These are phyloP conservation scores for Mycena latifolia DNA, from an alignment of 768 basidiomycete species.

Conservation along the genomic window DNA sequence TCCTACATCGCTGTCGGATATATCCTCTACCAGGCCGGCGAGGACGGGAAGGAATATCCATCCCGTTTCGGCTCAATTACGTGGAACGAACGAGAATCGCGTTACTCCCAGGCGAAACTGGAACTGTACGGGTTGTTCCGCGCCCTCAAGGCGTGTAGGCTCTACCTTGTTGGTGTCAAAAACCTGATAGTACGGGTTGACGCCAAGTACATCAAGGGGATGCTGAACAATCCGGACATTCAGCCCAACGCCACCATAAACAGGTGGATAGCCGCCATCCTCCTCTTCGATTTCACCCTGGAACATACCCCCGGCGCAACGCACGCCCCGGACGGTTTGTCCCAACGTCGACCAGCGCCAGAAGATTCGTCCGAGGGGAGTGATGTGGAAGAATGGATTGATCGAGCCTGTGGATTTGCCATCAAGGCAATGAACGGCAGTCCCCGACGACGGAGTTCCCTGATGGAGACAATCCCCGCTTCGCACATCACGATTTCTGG, in stretches of 20 bases:
- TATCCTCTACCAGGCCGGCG: neutral
- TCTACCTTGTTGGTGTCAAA: constrained; percentile 39
- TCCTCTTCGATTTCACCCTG: no score
- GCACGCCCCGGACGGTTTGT: constrained; percentile 53
- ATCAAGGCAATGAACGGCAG: no score
- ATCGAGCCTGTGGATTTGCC: no score
- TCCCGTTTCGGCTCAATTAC: constrained; percentile 25
- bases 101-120: constrained; percentile 53
- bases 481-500: no score
- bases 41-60: no score
- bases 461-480: no score
- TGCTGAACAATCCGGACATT: constrained; percentile 54
- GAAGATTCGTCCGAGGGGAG: no score
- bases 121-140: constrained; percentile 53
- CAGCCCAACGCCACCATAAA: constrained; percentile 53
- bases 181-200: constrained; percentile 52
- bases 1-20: neutral
- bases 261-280: constrained; percentile 55
- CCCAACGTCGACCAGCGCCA: constrained; percentile 36
- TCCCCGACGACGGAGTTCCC: no score
- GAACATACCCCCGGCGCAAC: no score
- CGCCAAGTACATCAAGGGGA: constrained; percentile 55
- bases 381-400: no score
- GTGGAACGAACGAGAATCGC: no score
- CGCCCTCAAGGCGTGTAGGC: constrained; percentile 23